phyloP scores from a whole-genome alignment of 257 asterid species.

The Jacaranda copaia region DNA sequence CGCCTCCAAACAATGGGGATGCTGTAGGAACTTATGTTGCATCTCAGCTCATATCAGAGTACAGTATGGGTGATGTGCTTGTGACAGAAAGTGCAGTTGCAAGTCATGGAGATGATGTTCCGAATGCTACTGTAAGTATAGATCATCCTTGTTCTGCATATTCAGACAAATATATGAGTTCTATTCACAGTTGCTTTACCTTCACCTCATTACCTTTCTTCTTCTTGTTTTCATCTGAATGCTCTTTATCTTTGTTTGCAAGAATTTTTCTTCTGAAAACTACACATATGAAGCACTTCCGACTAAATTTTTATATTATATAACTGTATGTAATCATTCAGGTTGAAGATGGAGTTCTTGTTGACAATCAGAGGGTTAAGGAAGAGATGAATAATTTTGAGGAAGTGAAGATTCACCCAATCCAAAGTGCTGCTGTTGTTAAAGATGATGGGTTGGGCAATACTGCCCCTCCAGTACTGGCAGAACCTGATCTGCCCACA shows the following conservation, averaged over 20 bases:
- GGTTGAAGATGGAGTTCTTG: constrained; percentile 67
- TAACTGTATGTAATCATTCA: constrained; percentile 34
- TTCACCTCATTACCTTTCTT: neutral
- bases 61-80: constrained; percentile 40
- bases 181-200: neutral
- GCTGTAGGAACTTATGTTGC: constrained; percentile 51
- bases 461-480: constrained; percentile 38
- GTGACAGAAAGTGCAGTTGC: constrained; percentile 54
- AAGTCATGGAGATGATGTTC: constrained; percentile 40
- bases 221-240: neutral
- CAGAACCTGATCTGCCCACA: constrained; percentile 46
- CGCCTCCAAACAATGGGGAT: constrained; percentile 54
- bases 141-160: constrained; percentile 19
- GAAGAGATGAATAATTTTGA: constrained; percentile 56
- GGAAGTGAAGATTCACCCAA: constrained; percentile 51
- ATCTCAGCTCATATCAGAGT: constrained; percentile 59
- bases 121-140: constrained; percentile 36
- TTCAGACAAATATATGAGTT: neutral
- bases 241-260: neutral
- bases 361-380: constrained; percentile 57
- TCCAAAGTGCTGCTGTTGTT: constrained; percentile 41
- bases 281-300: too few relatives aligned
- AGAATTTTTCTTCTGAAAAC: neutral
- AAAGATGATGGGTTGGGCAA: constrained; percentile 40
- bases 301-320: too few relatives aligned